Conservation (phyloP, 331 rosid species). For the Quercus lobata region DNA sequence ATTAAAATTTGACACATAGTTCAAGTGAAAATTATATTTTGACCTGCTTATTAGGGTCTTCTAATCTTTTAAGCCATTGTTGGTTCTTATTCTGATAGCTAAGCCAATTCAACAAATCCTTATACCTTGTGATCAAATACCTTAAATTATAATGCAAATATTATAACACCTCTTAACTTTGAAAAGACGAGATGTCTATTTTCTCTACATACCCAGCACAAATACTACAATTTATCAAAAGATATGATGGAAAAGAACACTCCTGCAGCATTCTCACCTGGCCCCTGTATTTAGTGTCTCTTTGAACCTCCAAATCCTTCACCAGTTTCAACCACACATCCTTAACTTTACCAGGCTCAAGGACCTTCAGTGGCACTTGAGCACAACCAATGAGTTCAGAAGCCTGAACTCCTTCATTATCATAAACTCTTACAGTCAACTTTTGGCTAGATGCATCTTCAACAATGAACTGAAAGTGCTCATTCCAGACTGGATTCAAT, state of each 20-base stretch:
- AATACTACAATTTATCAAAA: background rate
- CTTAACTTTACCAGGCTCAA: conserved; percentile 85
- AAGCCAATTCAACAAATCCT: background rate
- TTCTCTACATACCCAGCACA: background rate
- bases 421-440: conserved; percentile 74
- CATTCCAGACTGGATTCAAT: conserved; percentile 94
- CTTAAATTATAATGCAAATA: background rate
- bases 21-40: too few species aligned
- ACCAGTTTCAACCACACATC: conserved; percentile 80
- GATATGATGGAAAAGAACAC: background rate
- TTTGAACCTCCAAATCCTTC: conserved; percentile 76
- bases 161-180: background rate
- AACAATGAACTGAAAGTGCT: conserved; percentile 75
- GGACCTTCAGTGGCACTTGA: conserved; percentile 55
- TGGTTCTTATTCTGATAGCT: background rate
- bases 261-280: conserved; percentile 52
- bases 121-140: background rate
- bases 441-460: conserved; percentile 76
- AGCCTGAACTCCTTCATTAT: conserved; percentile 82
- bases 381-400: conserved; percentile 80
- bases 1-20: too few species aligned
- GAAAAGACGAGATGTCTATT: background rate
- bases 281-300: conserved; percentile 81
- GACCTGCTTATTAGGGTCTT: background rate
- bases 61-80: background rate